Evolutionary conservation across 2,329 filamentous ascomycete species (phyloP).

Genomic region (Xylariales sp.): DNA sequence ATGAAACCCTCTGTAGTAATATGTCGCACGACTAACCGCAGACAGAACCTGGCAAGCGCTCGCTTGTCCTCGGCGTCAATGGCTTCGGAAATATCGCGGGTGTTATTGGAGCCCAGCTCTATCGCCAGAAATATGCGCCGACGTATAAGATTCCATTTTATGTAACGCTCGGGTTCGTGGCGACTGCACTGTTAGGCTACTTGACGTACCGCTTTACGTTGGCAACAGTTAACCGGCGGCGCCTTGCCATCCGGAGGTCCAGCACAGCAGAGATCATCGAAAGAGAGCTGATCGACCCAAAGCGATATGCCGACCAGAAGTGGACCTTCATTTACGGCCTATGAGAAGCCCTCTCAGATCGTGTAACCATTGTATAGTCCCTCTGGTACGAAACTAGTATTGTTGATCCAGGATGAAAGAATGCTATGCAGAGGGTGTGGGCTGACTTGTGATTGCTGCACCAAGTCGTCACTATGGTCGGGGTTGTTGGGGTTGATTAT

Average conservation of each 20-base stretch:
- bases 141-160: not conserved
- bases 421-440: too few species aligned
- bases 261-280: not conserved
- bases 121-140: not conserved
- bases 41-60: not conserved
- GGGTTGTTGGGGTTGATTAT: conserved; percentile 8
- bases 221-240: not conserved
- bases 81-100: not conserved
- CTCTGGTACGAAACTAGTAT: too few species aligned
- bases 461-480: too few species aligned
- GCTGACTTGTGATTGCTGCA: too few species aligned
- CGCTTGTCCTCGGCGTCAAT: not conserved
- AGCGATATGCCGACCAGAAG: not conserved
- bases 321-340: not conserved
- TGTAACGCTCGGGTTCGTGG: not conserved
- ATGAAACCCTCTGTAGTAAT: not conserved
- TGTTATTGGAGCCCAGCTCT: not conserved
- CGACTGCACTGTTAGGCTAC: not conserved
- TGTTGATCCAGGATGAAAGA: too few species aligned
- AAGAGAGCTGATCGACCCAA: not conserved
- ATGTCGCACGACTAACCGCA: too few species aligned
- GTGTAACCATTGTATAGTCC: conserved; percentile 8
- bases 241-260: not conserved
- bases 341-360: not conserved
- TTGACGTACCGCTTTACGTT: not conserved